phyloP scores from a whole-genome alignment of 352 stramenopile species.

The Globisporangium rhizosaccharum region DNA sequence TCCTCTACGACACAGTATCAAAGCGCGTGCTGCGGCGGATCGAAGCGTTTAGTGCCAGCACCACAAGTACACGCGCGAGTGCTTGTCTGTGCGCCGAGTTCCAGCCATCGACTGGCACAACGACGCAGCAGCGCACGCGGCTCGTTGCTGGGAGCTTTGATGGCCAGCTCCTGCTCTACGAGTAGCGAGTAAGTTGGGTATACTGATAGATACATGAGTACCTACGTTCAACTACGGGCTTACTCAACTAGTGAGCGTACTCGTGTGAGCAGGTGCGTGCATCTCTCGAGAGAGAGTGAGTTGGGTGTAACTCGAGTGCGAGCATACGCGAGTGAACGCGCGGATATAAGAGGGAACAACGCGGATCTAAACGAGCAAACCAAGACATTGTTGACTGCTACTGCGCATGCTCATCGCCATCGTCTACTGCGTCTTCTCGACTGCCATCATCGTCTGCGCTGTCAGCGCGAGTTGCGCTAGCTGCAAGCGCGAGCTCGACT shows the following conservation, averaged over 20 bases:
- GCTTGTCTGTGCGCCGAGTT: slow-evolving; percentile 37
- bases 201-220: too few species aligned
- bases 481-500: slow-evolving; percentile 26
- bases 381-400: neutral
- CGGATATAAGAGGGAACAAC: too few species aligned
- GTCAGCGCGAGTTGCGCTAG: neutral
- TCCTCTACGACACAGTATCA: slow-evolving; percentile 30
- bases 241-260: too few species aligned
- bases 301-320: too few species aligned
- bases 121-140: neutral
- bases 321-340: neutral
- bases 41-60: slow-evolving; percentile 17
- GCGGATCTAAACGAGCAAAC: too few species aligned
- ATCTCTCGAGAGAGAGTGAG: too few species aligned
- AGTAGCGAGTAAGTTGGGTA: neutral
- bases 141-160: slow-evolving; percentile 24
- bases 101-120: slow-evolving; percentile 3
- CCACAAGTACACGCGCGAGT: neutral
- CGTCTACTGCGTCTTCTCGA: slow-evolving; percentile 1
- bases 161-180: slow-evolving; percentile 19
- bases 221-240: too few species aligned
- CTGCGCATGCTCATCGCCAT: slow-evolving; percentile 10
- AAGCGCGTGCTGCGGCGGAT: slow-evolving; percentile 16
- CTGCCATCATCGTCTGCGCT: neutral
- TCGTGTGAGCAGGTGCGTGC: too few species aligned